Base-by-base conservation (phyloP, 345 rosid genomes). In the Raphanus sativus region DNA sequence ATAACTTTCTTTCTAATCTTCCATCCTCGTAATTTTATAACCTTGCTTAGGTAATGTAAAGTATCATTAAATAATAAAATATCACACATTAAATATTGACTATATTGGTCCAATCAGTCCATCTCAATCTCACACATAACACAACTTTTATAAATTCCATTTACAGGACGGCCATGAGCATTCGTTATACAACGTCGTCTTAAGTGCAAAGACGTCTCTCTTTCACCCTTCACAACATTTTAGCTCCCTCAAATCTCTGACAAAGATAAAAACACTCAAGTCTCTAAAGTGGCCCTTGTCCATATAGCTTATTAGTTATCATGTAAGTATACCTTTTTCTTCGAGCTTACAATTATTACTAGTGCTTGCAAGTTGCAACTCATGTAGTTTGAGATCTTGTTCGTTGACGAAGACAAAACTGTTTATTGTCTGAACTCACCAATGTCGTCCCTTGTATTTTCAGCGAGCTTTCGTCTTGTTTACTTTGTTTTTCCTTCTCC, bases 61-160 rank as follows among this genome's bases (percentile, higher is more conserved):
- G 73, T 66, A 72, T 60, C 16, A 67, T 59, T 50, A 36, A 68
- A 21, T 59, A 67, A 4, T 79, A 54, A 61, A 79, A 79, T 73
- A 79, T 79, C 69, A 78, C 58, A 73, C 34, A 61, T 79, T 67
- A 67, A 79, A 54, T 67, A 79, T 26, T 13, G 34, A 52, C 12
- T 52, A 74, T 60, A 68, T 62, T 62, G 76, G 72, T 69, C 75
- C 67, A 80, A 74, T 80, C 56, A 70, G 71, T 80, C 79, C 75
- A 74, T 52, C 71, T 62, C 75, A 69, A 74, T 52, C 71, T 62
- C 75, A 69, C 75, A 56, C 79, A 79, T 40, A 69, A 54, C 62
- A 63, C 71, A 69, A 64, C 67, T 64, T 79, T 80, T 75, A 80
- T 75, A 80, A 69, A 75, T 70, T 54, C 68, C 54, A 62, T 63